A percentile compares a stretch with the other conserved stretches of the same genome.
Evolutionary conservation across 345 rosid genomes (phyloP).

Genomic region (Triadica sebifera): DNA sequence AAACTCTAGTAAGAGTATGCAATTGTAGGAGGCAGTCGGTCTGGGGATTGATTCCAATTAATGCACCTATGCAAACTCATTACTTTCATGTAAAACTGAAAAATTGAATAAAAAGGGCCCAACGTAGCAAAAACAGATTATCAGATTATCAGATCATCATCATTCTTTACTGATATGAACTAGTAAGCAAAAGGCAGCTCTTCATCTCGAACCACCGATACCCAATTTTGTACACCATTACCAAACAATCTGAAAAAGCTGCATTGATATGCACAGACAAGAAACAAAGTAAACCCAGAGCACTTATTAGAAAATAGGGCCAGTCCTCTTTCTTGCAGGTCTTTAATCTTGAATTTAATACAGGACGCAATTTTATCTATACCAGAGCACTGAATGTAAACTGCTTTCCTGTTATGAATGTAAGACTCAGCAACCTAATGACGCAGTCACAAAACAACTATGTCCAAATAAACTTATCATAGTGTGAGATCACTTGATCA

Average conservation of each 20-base stretch:
- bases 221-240: slow-evolving; percentile 7
- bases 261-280: not conserved
- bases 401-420: too few species aligned
- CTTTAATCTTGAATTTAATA: too few species aligned
- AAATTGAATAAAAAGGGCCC: not conserved
- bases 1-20: not conserved
- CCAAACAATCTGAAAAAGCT: slow-evolving; percentile 29
- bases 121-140: too few species aligned
- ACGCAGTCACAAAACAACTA: too few species aligned
- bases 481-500: too few species aligned
- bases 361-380: too few species aligned
- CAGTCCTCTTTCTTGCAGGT: too few species aligned
- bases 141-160: slow-evolving; percentile 4
- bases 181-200: not conserved
- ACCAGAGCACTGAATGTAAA: too few species aligned
- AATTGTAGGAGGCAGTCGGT: not conserved
- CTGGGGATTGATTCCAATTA: not conserved
- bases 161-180: not conserved
- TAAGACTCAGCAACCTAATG: too few species aligned
- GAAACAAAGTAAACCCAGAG: not conserved
- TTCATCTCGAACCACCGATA: slow-evolving; percentile 20
- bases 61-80: not conserved
- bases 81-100: not conserved
- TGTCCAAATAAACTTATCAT: too few species aligned
- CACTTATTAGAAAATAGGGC: not conserved